These are phyloP conservation scores for Blepharisma stoltei DNA, from an alignment of 73 alveolate genomes.

Conservation along the genomic window DNA sequence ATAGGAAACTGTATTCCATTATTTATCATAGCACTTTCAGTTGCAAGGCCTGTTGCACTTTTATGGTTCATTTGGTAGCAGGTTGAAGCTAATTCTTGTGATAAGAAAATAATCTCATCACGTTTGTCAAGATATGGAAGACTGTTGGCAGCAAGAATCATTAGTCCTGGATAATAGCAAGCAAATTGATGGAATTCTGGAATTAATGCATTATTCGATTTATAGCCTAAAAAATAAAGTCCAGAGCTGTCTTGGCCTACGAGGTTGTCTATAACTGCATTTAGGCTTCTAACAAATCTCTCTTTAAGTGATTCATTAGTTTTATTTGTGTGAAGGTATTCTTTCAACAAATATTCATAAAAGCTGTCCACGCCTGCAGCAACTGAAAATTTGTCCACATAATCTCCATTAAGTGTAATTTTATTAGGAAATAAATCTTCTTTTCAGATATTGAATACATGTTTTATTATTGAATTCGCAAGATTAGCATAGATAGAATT, in stretches of 20 bases:
- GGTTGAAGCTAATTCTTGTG: conserved; percentile 28
- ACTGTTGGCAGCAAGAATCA: not conserved
- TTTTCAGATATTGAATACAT: not conserved
- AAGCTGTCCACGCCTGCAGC: conserved; percentile 31
- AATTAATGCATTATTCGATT: not conserved
- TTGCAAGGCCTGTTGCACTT: not conserved
- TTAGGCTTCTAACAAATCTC: not conserved
- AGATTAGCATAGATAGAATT: not conserved
- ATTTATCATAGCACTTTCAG: conserved; percentile 15
- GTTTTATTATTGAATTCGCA: not conserved
- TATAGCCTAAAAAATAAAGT: not conserved
- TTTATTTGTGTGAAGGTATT: not conserved
- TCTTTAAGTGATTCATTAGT: not conserved
- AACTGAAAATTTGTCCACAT: not conserved
- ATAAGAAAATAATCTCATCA: not conserved
- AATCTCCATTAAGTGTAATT: not conserved
- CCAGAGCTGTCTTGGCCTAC: not conserved
- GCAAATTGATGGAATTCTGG: conserved; percentile 23
- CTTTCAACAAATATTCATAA: conserved; percentile 28
- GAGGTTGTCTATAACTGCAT: not conserved
- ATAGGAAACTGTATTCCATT: conserved; percentile 1
- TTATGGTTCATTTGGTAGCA: conserved; percentile 17
- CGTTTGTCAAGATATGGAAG: not conserved
- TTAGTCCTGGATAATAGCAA: conserved; percentile 29
- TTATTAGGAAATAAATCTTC: not conserved